Evolutionary conservation across 441 rosid species (phyloP), one percentile per base, ranked within the genome.

Genomic region (Bruguiera hainesii): DNA sequence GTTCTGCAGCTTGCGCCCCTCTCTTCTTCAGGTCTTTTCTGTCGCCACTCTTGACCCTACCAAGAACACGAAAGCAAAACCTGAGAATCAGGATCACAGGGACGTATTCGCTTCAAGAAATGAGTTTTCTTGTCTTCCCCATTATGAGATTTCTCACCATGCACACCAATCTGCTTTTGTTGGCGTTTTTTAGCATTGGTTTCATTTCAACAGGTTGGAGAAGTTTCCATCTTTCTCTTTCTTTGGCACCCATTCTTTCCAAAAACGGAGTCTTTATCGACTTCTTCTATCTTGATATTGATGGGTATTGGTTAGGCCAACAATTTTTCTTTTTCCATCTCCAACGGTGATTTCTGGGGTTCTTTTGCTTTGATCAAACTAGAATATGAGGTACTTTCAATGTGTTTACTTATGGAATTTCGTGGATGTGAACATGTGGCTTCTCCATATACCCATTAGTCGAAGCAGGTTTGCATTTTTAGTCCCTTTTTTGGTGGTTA

Each of bases 181-280:
- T 78, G 60, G 59, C 84, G 72, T 52, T 82, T 51, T 85, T 84
- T 68, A 79, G 73, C 75, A 33, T 69, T 58, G 66, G 57, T 78
- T 84, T 89, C 63, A 66, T 65, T 20, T 20, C 77, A 13, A 76
- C 91, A 78, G 96, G 93, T 89, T 66, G 15, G 71, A 26, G 26
- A 19, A 46, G 4, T 16, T 46, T 55, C 37, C 19, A 0, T 55
- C 20, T 48, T 29, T 9, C 2, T 56, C 46, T 21, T 56, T 28
- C 39, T 20, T 51, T 6, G 9, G 4, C 33, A 0, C 4, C 21
- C 23, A 9, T 5, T 28, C 61, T 55, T 63, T 59, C 28, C 3
- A 48, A 53, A n/a, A 33, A 71, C 39, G 51, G 59, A 37, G 28
- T 29, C 42, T 63, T 71, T 61, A 6, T 2, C 30, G 52, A 58